A percentile compares a stretch with the other conserved stretches of the same genome.
Conservation (phyloP, 192 early-diverging fungal species). For the Gigaspora rosea region DNA sequence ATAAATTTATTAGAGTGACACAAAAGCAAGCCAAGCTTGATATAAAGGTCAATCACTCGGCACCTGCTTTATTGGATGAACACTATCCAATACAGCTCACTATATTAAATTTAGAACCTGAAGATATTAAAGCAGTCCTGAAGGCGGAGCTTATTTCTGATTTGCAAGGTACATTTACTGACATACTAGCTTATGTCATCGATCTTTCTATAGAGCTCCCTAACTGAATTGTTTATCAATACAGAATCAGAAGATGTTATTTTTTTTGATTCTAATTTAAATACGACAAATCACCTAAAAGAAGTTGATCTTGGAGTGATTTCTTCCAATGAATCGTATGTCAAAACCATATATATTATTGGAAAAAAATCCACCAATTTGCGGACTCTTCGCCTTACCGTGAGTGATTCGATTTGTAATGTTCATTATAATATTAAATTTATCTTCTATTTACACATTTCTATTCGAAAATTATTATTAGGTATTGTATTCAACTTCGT, state of each 20-base stretch:
- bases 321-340: conserved; percentile 34
- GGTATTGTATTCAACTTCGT: conserved; percentile 44
- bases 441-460: no score
- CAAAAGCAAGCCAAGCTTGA: conserved; percentile 64
- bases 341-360: conserved; percentile 37
- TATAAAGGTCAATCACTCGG: conserved; percentile 50
- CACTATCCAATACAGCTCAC: conserved; percentile 60
- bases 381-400: conserved; percentile 38
- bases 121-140: conserved; percentile 58
- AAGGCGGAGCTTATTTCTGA: conserved; percentile 59
- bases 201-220: not conserved
- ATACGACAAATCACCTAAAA: conserved; percentile 25
- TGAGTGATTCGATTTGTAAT: conserved; percentile 33
- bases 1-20: conserved; percentile 42
- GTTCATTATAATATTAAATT: not conserved
- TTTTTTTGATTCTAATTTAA: conserved; percentile 16
- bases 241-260: conserved; percentile 32
- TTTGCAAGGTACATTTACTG: conserved; percentile 39
- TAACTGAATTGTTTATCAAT: not conserved
- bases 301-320: conserved; percentile 52
- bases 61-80: conserved; percentile 73
- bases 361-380: conserved; percentile 31
- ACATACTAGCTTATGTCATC: not conserved
- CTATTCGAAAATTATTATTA: conserved; percentile 22
- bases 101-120: conserved; percentile 63